Evolutionary conservation across 2,329 filamentous ascomycete genomes (phyloP), one percentile per base, ranked within the genome.

Genomic region (Neonectria sp.): DNA sequence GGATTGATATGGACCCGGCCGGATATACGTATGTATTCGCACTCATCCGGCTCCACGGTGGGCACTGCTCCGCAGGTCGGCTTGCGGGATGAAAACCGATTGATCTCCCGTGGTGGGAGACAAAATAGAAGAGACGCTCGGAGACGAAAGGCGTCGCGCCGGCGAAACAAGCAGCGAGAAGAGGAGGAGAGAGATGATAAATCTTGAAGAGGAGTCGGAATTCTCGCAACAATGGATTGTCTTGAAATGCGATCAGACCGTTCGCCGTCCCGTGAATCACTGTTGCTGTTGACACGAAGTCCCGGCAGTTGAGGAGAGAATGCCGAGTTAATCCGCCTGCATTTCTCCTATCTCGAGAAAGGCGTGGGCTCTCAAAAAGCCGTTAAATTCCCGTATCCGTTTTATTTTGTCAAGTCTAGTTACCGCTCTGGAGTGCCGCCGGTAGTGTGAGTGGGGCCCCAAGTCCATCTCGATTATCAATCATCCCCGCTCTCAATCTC

Each of bases 381-480:
- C 17, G 3, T 29, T 17, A 58, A 57, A 57, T 35, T 46, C 17
- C 29, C 2, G 11, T 58, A 11, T 12, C 12, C 37, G 9, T 6
- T 15, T 55, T 55, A 67, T 63, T 53, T 59, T 56, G 49, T 55
- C 69, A 55, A 63, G 60, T 40, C 58, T 68, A 58, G 46, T 13
- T 25, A 49, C 11, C 27, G 24, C 15, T 15, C 13, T 21, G 55
- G 45, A 55, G 43, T 46, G 58, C 49, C 40, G 37, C 33, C 37
- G 45, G 8, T 21, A 21, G 21, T 21, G 21, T 9, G 21, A 21
- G 61, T 69, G 67, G 72, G 63, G 55, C 25, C 17, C 29, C 65
- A 48, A 56, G 7, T 21, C 35, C 40, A 60, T 37, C 24, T 37
- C 56, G 69, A 73, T 71, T 70, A 68, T 69, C 66, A 67, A 63